Conservation (phyloP, 177 flowering plant species). For the Vitis hybrid region DNA sequence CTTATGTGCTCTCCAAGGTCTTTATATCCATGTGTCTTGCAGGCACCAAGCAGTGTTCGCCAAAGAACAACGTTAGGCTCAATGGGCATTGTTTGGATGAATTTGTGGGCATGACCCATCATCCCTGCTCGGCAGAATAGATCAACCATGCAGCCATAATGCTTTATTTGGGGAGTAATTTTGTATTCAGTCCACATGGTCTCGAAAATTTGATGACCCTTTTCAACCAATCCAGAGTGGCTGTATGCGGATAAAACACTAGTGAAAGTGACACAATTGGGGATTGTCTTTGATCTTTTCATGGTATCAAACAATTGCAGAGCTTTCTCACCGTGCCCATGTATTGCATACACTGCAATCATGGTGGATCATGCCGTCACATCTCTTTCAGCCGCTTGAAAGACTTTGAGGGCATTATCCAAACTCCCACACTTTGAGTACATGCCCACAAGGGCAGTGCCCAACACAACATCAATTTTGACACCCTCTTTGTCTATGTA, state of each 20-base stretch:
- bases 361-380: neutral
- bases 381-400: neutral
- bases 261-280: conserved; percentile 12
- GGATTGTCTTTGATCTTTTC: conserved; percentile 2
- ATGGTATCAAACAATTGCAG: conserved; percentile 8
- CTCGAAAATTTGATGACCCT: conserved; percentile 1
- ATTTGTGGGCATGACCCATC: conserved; percentile 7
- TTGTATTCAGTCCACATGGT: conserved; percentile 6
- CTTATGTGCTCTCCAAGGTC: conserved; percentile 16
- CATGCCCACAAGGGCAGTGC: conserved; percentile 12
- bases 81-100: conserved; percentile 5
- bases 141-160: conserved; percentile 20
- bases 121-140: conserved; percentile 14
- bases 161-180: conserved; percentile 10
- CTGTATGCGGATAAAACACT: conserved; percentile 13
- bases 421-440: conserved; percentile 14
- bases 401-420: conserved; percentile 1
- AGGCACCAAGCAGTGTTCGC: conserved; percentile 17
- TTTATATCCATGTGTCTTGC: conserved; percentile 10
- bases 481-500: neutral
- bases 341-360: conserved; percentile 1
- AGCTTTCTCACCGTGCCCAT: conserved; percentile 11
- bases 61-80: conserved; percentile 16
- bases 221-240: conserved; percentile 15
- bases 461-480: conserved; percentile 9